Evolutionary conservation across 1,284 basidiomycete genomes (phyloP), one percentile per base, ranked within the genome.

Genomic region (Puccinia hordei): DNA sequence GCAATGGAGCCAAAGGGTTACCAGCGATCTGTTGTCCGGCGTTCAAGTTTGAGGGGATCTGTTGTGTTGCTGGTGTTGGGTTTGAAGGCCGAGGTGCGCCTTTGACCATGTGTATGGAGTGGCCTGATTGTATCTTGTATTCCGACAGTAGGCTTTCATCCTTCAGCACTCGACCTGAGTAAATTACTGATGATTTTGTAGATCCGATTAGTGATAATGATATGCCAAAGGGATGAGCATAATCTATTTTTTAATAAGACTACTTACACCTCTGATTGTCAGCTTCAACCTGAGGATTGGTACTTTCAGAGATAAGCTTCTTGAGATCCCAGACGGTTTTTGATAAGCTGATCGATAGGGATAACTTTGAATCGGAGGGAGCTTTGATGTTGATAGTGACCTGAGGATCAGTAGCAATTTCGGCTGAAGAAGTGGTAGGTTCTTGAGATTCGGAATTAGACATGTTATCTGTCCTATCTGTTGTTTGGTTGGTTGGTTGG

Each of bases 261-360:
- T 17, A 68, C 73, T 71, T 33, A 72, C 80, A 24, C 53, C 77
- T 71, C 53, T 79, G 77, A 41, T 92, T 92, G 82, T 91, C 89
- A 44, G 75, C 66, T 55, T 73, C 69, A 10, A 73, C 81, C 41
- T 51, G 59, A 13, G 77, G 92, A 83, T 94, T 91, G 12, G 91
- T 91, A 87, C 92, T 90, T 65, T 88, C 90, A 5, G 93, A 91
- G 86, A 96, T 93, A 46, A 91, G 90, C 82, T 91, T 89, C 88
- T 96, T 95, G 84, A 96, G 90, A 82, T 96, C 93, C 66, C 88
- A 87, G 53, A 95, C 93, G 0, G 90, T 92, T 87, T 82, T 81
- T 3, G 57, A 90, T 12, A 90, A 89, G 59, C 88, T 86, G 84
- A 95, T 94, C 27, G 90, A 88, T 82, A 96, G 92, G 84, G 92